Conservation (phyloP, 768 basidiomycete species). For the Hemileccinum rubropunctum region DNA sequence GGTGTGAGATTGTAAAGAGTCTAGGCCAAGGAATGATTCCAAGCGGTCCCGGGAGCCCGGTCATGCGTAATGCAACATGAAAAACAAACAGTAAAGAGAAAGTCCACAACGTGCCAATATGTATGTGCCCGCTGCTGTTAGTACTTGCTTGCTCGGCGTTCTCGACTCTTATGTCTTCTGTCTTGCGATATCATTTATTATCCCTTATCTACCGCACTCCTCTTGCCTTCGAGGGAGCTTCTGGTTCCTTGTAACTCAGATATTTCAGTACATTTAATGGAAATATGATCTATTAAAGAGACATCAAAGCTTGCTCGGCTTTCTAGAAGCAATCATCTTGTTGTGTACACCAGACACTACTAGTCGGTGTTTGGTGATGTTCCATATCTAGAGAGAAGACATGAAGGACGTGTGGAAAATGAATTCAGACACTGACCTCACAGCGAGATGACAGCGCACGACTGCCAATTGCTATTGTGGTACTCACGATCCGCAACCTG, state of each 20-base stretch:
- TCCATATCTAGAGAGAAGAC: constrained; percentile 48
- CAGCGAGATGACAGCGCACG: constrained; percentile 46
- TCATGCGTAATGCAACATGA: constrained; percentile 4
- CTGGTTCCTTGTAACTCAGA: constrained; percentile 15
- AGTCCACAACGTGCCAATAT: too few relatives aligned
- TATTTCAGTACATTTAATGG: constrained; percentile 2
- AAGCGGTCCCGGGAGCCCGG: constrained; percentile 10
- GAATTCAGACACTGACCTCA: constrained; percentile 18
- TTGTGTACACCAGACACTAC: constrained; percentile 54
- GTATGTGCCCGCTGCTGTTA: background rate
- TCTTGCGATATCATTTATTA: constrained; percentile 9
- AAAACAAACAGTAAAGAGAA: too few relatives aligned
- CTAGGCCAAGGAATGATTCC: constrained; percentile 40
- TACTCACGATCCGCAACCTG: constrained; percentile 48
- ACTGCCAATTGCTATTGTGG: constrained; percentile 47
- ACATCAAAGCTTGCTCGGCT: constrained; percentile 19
- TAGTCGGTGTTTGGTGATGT: constrained; percentile 46
- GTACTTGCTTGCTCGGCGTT: constrained; percentile 3
- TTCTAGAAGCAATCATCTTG: constrained; percentile 48
- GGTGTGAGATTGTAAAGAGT: constrained; percentile 51
- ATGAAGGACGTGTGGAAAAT: background rate
- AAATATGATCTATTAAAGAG: constrained; percentile 10
- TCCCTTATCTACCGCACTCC: background rate
- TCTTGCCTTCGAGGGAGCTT: background rate
- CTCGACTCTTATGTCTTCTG: constrained; percentile 18